Percentiles rank a stretch among this genome's conserved stretches.
Conservation (phyloP, 108 stramenopile genomes). For the Fragilariopsis cylindrus region DNA sequence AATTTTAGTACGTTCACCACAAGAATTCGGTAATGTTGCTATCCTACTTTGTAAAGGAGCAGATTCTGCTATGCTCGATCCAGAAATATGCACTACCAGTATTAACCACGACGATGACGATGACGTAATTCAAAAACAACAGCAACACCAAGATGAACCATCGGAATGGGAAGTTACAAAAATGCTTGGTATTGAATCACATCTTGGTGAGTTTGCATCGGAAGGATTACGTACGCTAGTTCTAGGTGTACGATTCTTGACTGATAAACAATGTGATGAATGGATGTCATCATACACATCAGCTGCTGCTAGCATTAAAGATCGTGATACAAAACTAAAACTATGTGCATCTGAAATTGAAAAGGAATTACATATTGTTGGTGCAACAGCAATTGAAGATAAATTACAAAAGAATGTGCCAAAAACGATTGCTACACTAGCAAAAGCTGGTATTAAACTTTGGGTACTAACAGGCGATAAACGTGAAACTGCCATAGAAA, state of each 20-base stretch:
- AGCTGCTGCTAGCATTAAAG: conserved; percentile 79
- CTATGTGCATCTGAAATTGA: conserved; percentile 82
- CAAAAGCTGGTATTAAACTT: conserved; percentile 92
- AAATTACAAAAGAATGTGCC: conserved; percentile 95
- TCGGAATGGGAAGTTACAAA: conserved; percentile 57
- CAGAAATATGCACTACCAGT: conserved; percentile 48
- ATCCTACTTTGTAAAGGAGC: conserved; percentile 91
- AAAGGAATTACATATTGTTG: conserved; percentile 83
- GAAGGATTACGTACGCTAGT: conserved; percentile 96
- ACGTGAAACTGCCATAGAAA: conserved; percentile 97
- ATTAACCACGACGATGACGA: conserved; percentile 5
- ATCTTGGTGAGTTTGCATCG: conserved; percentile 89
- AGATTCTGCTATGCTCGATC: conserved; percentile 89
- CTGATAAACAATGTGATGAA: conserved; percentile 66
- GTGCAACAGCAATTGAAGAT: conserved; percentile 98
- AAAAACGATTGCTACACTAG: conserved; percentile 89
- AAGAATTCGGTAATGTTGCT: conserved; percentile 67
- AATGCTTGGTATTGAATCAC: conserved; percentile 69
- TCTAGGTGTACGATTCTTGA: conserved; percentile 81
- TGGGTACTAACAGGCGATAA: conserved; percentile 99
- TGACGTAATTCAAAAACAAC: not conserved
- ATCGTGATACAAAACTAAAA: conserved; percentile 73
- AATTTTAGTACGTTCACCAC: conserved; percentile 83
- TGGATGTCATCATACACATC: conserved; percentile 79
- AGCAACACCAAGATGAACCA: conserved; percentile 23